phyloP scores from a whole-genome alignment of 1,284 basidiomycete genomes.

The Blastosporella zonata region DNA sequence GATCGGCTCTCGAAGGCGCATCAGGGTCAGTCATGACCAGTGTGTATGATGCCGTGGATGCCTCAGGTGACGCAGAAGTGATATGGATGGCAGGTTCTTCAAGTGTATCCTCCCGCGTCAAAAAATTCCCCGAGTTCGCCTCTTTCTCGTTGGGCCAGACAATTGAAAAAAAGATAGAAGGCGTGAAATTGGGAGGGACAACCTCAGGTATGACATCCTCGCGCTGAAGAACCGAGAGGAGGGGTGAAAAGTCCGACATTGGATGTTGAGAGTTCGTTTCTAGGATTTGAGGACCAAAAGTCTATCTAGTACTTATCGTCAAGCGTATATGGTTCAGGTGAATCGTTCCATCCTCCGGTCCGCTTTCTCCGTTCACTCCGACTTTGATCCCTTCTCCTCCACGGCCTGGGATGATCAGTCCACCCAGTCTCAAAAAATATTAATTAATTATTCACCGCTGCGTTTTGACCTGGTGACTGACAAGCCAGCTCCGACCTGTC shows the following conservation, averaged over 20 bases:
- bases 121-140: slow-evolving; percentile 46
- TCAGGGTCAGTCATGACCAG: slow-evolving; percentile 70
- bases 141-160: slow-evolving; percentile 49
- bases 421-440: no score
- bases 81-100: slow-evolving; percentile 54
- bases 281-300: background rate
- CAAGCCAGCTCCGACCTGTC: background rate
- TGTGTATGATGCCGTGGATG: slow-evolving; percentile 42
- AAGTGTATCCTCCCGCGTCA: slow-evolving; percentile 44
- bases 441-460: no score
- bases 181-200: slow-evolving; percentile 44
- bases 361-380: no score
- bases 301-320: background rate
- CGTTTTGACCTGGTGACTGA: background rate
- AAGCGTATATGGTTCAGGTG: no score
- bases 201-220: slow-evolving; percentile 57
- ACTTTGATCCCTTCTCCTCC: no score
- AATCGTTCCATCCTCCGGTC: background rate
- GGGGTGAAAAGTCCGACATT: slow-evolving; percentile 23
- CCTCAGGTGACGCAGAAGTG: slow-evolving; percentile 38
- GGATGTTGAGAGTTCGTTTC: background rate
- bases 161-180: slow-evolving; percentile 52
- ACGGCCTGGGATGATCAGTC: no score
- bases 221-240: slow-evolving; percentile 37
- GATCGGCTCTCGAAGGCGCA: slow-evolving; percentile 55